Evolutionary conservation across 768 basidiomycete species (phyloP), one percentile per base, ranked within the genome.

Genomic region (Podaxis mareebaensis): DNA sequence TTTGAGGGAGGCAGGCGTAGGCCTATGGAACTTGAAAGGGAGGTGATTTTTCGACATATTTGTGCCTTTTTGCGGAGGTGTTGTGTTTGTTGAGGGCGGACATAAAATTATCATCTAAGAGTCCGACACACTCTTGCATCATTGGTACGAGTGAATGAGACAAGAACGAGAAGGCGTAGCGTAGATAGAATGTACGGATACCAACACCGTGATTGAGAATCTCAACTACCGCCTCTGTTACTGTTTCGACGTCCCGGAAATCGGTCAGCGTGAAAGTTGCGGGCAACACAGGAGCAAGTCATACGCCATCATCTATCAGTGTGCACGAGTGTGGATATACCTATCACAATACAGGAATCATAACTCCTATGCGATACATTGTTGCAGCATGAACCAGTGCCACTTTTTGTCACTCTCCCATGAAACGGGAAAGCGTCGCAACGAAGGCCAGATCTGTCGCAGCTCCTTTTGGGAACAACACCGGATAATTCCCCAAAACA

Each of bases 11-110:
- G 80, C 75, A 0, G 78, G 76, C 1, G 87, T 83, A 8, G 87
- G 82, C 10, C 91, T 91, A 68, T 93, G 91, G 72, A 96, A 87
- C 73, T 95, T 93, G 82, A 96, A 91, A 77, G 93, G 92, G 11
- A 96, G 79, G 20, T 83, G 86, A 70, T 93, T 76, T 78, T 58
- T 82, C 85, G 0, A 84, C 83, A 74, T 87, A 93, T 64, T 81
- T 81, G 46, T 78, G 81, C 39, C 72, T 72, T 30, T 53, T 44
- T 22, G 38, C 3, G 20, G 83, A 87, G 65, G 76, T 79, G 67
- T 85, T 85, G 61, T 77, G 83, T 49, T 77, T 75, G 73, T 22
- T 88, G 42, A 82, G 80, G 4, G 88, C 83, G 38, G 77, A 73
- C 83, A 93, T 89, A 73, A 88, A 86, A 49, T 80, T 74, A 53